phyloP scores from a whole-genome alignment of 208 protist species.

The Leishmania martiniquensis region DNA sequence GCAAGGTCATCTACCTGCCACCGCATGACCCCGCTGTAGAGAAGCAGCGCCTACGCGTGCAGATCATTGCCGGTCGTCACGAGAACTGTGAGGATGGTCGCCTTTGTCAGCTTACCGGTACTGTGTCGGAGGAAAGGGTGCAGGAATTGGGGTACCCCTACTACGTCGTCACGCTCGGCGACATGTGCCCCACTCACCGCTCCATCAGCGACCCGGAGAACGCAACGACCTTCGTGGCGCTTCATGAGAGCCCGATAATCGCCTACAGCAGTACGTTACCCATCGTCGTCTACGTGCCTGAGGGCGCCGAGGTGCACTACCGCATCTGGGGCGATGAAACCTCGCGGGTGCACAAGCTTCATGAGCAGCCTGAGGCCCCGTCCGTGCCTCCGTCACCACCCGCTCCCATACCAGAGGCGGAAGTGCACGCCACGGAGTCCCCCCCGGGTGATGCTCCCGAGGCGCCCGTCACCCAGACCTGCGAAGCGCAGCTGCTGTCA shows the following conservation, averaged over 20 bases:
- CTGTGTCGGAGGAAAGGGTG: constrained; percentile 42
- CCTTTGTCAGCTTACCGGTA: constrained; percentile 48
- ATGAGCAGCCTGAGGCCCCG: not conserved
- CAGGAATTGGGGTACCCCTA: constrained; percentile 67
- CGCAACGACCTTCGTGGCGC: constrained; percentile 40
- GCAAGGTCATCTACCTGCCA: constrained; percentile 79
- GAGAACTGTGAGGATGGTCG: constrained; percentile 56
- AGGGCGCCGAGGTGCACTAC: constrained; percentile 56
- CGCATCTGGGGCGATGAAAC: constrained; percentile 43
- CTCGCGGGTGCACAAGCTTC: not conserved
- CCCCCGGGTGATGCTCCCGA: no score
- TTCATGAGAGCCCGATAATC: constrained; percentile 27
- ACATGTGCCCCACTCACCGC: constrained; percentile 21
- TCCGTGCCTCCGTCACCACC: not conserved
- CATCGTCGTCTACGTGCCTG: constrained; percentile 60
- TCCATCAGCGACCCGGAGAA: constrained; percentile 19
- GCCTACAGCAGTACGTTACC: constrained; percentile 57
- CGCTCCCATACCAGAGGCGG: not conserved
- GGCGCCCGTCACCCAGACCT: not conserved
- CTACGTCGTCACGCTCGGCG: constrained; percentile 43
- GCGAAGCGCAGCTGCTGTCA: not conserved
- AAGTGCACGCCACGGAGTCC: not conserved
- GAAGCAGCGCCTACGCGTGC: constrained; percentile 51
- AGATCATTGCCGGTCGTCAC: constrained; percentile 71
- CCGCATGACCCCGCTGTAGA: constrained; percentile 31